Conservation (phyloP, 768 basidiomycete genomes). For the Leccinum subgranulosum region DNA sequence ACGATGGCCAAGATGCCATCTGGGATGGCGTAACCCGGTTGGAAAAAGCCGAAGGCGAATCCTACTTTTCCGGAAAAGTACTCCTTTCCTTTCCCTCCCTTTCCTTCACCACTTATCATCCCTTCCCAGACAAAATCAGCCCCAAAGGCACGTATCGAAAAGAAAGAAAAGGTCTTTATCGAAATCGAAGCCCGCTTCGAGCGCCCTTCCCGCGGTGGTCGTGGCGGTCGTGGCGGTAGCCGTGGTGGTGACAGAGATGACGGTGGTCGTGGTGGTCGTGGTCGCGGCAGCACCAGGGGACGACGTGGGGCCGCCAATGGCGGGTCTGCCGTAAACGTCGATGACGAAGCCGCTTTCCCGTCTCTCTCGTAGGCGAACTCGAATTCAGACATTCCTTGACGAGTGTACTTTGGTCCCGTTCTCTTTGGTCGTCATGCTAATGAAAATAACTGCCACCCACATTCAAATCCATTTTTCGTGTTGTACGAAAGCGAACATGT, state of each 20-base stretch:
- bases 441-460: constrained; percentile 5
- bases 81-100: constrained; percentile 13
- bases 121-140: constrained; percentile 53
- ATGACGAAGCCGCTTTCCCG: constrained; percentile 86
- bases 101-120: not conserved
- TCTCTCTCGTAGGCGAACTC: constrained; percentile 56
- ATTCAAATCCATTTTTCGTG: constrained; percentile 8
- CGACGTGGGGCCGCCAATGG: constrained; percentile 42
- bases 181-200: constrained; percentile 92
- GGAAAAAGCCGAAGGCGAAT: constrained; percentile 60
- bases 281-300: constrained; percentile 37
- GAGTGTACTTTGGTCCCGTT: constrained; percentile 2
- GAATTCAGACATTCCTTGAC: constrained; percentile 5
- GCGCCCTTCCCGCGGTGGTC: constrained; percentile 68
- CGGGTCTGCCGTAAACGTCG: constrained; percentile 57
- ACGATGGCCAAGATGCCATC: constrained; percentile 70
- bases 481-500: constrained; percentile 9
- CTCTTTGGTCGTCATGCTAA: constrained; percentile 8
- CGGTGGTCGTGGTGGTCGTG: constrained; percentile 44
- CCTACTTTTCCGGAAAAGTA: constrained; percentile 92
- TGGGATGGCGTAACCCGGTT: constrained; percentile 73
- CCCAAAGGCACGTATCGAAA: constrained; percentile 69
- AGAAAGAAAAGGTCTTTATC: constrained; percentile 88
- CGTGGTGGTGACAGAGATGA: constrained; percentile 45
- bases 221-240: constrained; percentile 33